Conservation (phyloP, 2,329 filamentous ascomycete genomes). For the Epichloe brachyelytri region DNA sequence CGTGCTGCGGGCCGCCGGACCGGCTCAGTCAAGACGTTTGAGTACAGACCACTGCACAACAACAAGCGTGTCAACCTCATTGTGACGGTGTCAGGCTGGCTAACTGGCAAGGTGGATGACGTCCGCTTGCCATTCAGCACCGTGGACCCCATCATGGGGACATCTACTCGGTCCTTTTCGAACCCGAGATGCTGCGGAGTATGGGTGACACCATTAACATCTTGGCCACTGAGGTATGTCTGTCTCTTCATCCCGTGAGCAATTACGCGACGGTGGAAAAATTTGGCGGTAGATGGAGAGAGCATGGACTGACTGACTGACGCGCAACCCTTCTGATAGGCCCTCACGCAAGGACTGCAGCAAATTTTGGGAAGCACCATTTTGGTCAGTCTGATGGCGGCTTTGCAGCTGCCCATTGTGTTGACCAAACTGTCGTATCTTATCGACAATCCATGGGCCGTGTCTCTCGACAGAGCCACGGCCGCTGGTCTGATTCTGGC, state of each 20-base stretch:
- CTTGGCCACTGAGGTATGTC: slow-evolving; percentile 79
- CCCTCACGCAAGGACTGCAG: slow-evolving; percentile 89
- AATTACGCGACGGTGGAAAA: too few relatives aligned
- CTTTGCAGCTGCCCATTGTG: slow-evolving; percentile 81
- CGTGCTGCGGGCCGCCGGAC: slow-evolving; percentile 78
- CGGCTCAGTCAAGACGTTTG: slow-evolving; percentile 88
- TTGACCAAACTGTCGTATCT: slow-evolving; percentile 89
- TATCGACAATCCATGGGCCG: slow-evolving; percentile 96
- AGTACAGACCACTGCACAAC: slow-evolving; percentile 92
- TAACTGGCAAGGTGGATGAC: slow-evolving; percentile 96
- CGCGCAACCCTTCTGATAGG: slow-evolving; percentile 34
- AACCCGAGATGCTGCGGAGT: slow-evolving; percentile 92
- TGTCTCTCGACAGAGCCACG: slow-evolving; percentile 85
- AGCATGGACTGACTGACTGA: not conserved
- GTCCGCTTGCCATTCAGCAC: slow-evolving; percentile 93
- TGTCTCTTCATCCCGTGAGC: not conserved
- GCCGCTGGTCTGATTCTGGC: slow-evolving; percentile 83
- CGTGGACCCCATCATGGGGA: slow-evolving; percentile 94
- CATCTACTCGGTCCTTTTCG: slow-evolving; percentile 93
- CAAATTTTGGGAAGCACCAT: slow-evolving; percentile 89
- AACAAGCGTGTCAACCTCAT: slow-evolving; percentile 96
- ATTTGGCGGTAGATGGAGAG: not conserved
- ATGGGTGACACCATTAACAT: slow-evolving; percentile 99
- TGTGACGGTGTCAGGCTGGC: slow-evolving; percentile 91
- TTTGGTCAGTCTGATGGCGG: slow-evolving; percentile 79